These are phyloP conservation scores for Trichophyton simii DNA, from an alignment of 2,329 filamentous ascomycete species.

Conservation along the genomic window DNA sequence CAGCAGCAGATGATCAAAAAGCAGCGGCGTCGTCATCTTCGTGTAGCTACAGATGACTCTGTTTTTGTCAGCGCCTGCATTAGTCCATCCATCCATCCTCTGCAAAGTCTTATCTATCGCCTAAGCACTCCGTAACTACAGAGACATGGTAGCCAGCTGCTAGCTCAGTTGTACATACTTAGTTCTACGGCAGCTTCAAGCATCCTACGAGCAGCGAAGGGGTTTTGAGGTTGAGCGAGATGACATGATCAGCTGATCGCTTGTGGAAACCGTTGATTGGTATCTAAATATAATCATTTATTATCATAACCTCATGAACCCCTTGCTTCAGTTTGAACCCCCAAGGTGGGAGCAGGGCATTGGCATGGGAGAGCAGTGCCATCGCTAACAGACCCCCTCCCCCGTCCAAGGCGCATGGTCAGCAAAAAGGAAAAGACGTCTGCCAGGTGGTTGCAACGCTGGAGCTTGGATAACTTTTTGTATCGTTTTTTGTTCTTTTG, in stretches of 20 bases:
- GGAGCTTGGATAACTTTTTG: background rate
- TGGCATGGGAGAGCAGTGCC: too few relatives aligned
- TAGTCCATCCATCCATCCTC: background rate
- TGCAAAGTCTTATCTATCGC: background rate
- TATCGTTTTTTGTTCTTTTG: background rate
- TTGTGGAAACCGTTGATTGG: slow-evolving; percentile 1
- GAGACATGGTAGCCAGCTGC: too few relatives aligned
- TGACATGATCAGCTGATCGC: slow-evolving; percentile 1
- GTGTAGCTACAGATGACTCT: background rate
- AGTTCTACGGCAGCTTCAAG: background rate
- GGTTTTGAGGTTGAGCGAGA: background rate
- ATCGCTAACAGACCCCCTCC: background rate
- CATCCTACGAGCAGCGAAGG: background rate
- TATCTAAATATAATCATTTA: slow-evolving; percentile 1
- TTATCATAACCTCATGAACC: background rate
- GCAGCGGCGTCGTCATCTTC: background rate
- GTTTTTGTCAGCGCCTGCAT: background rate
- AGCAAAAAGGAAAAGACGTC: background rate
- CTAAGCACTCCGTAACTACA: too few relatives aligned
- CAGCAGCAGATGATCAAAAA: background rate
- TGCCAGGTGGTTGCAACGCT: background rate
- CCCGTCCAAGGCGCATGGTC: background rate
- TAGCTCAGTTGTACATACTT: too few relatives aligned
- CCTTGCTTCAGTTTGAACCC: background rate
- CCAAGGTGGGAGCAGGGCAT: too few relatives aligned